A percentile compares a stretch with the other conserved stretches of the same genome.
These are phyloP conservation scores for Penicillium sp. DNA, from an alignment of 2,329 filamentous ascomycete species.

Conservation along the genomic window DNA sequence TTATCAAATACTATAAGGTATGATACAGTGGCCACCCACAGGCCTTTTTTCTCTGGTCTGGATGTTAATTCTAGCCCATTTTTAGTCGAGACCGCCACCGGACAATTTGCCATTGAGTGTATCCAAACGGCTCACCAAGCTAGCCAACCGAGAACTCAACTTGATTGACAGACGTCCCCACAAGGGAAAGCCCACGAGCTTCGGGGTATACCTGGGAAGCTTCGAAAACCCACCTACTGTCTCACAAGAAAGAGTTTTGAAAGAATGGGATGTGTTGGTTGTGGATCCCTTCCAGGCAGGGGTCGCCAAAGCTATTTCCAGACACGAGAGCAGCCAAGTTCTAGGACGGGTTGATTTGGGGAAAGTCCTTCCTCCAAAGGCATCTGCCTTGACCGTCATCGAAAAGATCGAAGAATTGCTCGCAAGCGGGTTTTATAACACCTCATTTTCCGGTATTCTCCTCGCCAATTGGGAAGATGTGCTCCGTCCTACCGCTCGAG, in stretches of 20 bases:
- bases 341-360: conserved; percentile 36
- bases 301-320: conserved; percentile 35
- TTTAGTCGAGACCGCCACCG: conserved; percentile 24
- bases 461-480: conserved; percentile 43
- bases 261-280: conserved; percentile 46
- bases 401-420: conserved; percentile 33
- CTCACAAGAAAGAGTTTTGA: conserved; percentile 36
- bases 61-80: not conserved
- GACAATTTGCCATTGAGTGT: conserved; percentile 28
- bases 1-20: conserved; percentile 32
- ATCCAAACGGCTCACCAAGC: conserved; percentile 20
- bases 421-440: conserved; percentile 23
- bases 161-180: conserved; percentile 15
- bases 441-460: conserved; percentile 41
- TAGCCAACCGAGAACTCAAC: conserved; percentile 24
- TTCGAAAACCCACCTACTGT: conserved; percentile 35
- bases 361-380: conserved; percentile 19
- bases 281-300: conserved; percentile 43
- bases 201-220: conserved; percentile 45
- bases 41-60: not conserved
- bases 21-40: not conserved
- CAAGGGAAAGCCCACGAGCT: conserved; percentile 34
- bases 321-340: conserved; percentile 18
- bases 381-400: conserved; percentile 25
- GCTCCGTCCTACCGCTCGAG: conserved; percentile 30